phyloP scores from a whole-genome alignment of 768 basidiomycete genomes.

The Tricholoma bakamatsutake region DNA sequence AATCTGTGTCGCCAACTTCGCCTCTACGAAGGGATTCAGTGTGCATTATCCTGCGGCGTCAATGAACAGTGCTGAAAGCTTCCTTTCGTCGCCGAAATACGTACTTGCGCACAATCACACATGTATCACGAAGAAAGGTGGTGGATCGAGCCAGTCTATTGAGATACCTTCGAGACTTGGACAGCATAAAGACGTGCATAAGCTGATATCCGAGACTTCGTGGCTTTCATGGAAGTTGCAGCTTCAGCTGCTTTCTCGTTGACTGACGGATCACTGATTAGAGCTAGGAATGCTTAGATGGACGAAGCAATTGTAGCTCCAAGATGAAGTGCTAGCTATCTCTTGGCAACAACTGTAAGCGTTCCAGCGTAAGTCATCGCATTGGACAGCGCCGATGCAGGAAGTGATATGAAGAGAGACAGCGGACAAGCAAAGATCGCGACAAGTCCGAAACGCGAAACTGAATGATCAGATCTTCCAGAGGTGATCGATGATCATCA shows the following conservation, averaged over 20 bases:
- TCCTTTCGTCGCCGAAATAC: neutral
- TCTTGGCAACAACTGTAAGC: neutral
- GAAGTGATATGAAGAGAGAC: neutral
- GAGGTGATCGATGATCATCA: too few species aligned
- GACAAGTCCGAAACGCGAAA: too few species aligned
- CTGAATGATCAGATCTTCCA: too few species aligned
- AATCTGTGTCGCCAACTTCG: neutral
- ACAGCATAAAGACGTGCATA: neutral
- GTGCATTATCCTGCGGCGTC: too few species aligned
- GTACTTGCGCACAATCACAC: neutral
- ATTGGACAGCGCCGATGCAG: neutral
- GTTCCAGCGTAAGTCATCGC: neutral
- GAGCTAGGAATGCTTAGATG: neutral
- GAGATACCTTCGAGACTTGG: neutral
- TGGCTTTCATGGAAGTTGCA: neutral
- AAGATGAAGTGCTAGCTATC: neutral
- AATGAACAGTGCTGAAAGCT: neutral
- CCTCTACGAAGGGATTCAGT: neutral
- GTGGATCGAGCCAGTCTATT: neutral
- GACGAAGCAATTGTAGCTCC: neutral
- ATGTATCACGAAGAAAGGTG: neutral
- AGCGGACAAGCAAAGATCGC: too few species aligned
- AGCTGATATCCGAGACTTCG: neutral
- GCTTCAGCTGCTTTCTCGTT: neutral
- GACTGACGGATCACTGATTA: neutral